phyloP scores from a whole-genome alignment of 1,284 basidiomycete species.

The Cronartium quercuum region DNA sequence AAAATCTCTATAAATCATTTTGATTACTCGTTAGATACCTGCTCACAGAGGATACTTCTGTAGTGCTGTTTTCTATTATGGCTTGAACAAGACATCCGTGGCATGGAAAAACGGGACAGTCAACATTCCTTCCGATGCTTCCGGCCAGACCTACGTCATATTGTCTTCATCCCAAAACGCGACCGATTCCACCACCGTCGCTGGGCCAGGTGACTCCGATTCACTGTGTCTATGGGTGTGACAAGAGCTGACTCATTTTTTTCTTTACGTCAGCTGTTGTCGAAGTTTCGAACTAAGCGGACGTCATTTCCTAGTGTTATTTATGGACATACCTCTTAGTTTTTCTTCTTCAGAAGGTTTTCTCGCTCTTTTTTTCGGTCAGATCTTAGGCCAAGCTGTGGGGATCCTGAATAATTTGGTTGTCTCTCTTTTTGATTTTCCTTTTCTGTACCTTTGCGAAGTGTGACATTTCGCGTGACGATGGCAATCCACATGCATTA shows the following conservation, averaged over 20 bases:
- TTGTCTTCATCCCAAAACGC: constrained; percentile 23
- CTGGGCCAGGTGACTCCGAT: constrained; percentile 4
- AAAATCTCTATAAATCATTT: neutral
- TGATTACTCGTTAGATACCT: neutral
- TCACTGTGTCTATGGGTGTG: neutral
- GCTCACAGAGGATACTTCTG: neutral
- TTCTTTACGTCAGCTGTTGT: neutral
- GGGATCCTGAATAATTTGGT: no score
- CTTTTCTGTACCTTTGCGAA: no score
- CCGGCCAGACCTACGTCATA: constrained; percentile 13
- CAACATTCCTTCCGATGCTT: constrained; percentile 11
- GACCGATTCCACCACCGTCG: constrained; percentile 17
- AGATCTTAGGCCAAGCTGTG: no score
- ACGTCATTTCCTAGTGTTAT: neutral
- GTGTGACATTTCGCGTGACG: no score
- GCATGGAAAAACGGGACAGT: constrained; percentile 3
- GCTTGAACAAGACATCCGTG: constrained; percentile 15
- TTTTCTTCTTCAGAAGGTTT: neutral
- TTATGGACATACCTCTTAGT: neutral
- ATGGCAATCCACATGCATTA: no score
- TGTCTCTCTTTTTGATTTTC: no score
- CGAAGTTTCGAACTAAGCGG: neutral
- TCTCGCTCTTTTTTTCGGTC: no score
- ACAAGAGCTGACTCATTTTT: neutral
- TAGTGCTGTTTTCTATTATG: constrained; percentile 21